Percentiles rank a stretch among this genome's conserved stretches.
Evolutionary conservation across 495 filamentous ascomycete species (phyloP).

Genomic region (Lophiostoma macrostomum): DNA sequence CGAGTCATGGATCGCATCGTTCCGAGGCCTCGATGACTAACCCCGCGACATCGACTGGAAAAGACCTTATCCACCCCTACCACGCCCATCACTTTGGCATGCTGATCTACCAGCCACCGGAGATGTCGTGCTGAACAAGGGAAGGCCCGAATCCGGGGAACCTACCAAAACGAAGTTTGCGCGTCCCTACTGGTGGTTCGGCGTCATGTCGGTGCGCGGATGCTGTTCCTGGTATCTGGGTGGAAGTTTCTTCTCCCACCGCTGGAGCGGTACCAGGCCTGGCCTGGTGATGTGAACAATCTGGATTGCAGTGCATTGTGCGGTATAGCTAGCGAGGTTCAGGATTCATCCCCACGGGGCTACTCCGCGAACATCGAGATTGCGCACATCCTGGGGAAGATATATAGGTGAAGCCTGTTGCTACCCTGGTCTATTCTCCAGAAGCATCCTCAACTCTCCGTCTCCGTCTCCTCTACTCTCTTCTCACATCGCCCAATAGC

Average conservation of each 20-base stretch:
- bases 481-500: neutral
- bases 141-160: slow-evolving; percentile 15
- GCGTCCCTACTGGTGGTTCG: slow-evolving; percentile 1
- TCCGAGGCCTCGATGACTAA: neutral
- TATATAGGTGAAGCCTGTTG: slow-evolving; percentile 21
- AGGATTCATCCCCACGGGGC: slow-evolving; percentile 20
- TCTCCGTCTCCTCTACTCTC: neutral
- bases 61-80: slow-evolving; percentile 5
- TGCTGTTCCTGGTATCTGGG: neutral
- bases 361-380: slow-evolving; percentile 2
- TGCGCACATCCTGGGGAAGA: neutral
- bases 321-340: neutral
- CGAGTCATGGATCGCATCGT: slow-evolving; percentile 1
- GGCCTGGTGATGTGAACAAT: neutral
- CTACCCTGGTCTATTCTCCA: slow-evolving; percentile 8
- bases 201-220: slow-evolving; percentile 1
- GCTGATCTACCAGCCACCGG: neutral
- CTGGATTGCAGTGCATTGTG: neutral
- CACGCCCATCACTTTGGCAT: too few species aligned
- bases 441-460: neutral
- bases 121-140: too few species aligned
- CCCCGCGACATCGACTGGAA: neutral
- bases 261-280: neutral
- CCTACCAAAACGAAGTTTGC: neutral
- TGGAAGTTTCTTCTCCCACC: slow-evolving; percentile 19